A percentile compares a stretch with the other conserved stretches of the same genome.
Conservation (phyloP, 345 rosid species). For the Aquilaria yunnanensis region DNA sequence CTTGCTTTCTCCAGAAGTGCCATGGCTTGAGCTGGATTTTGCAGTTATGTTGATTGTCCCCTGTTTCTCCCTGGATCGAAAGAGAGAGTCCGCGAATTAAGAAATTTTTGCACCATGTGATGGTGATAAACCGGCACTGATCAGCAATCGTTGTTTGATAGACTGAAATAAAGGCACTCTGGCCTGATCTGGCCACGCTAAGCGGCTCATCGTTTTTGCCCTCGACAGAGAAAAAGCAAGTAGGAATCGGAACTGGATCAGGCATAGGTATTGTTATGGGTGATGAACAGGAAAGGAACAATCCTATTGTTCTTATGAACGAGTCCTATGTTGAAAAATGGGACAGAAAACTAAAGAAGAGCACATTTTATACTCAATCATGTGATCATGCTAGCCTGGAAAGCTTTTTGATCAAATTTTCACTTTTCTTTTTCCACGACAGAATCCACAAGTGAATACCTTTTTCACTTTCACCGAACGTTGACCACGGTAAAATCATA, state of each 20-base stretch:
- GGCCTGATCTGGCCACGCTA: conserved; percentile 33
- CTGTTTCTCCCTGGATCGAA: conserved; percentile 34
- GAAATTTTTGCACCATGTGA: conserved; percentile 51
- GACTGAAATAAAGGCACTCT: conserved; percentile 37
- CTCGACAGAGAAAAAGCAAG: conserved; percentile 35
- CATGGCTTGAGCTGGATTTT: conserved; percentile 53
- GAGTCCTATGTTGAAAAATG: too few species aligned
- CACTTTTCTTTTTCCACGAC: too few species aligned
- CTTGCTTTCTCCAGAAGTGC: conserved; percentile 59
- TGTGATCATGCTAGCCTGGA: too few species aligned
- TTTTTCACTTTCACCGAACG: too few species aligned
- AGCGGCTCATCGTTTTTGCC: conserved; percentile 25
- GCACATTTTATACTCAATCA: too few species aligned
- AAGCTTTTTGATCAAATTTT: too few species aligned
- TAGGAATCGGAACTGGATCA: conserved; percentile 39
- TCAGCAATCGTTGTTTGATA: conserved; percentile 40
- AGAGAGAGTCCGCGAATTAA: conserved; percentile 42
- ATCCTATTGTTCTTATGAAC: too few species aligned
- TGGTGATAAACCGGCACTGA: conserved; percentile 33
- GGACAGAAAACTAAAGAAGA: too few species aligned
- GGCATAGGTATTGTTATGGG: conserved; percentile 21
- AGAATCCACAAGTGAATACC: too few species aligned
- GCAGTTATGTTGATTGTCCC: conserved; percentile 21
- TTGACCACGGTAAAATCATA: too few species aligned
- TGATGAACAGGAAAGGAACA: neutral